A percentile compares a stretch with the other conserved stretches of the same genome.
Conservation (phyloP, 2,329 filamentous ascomycete species). For the Epicoccum nigrum region DNA sequence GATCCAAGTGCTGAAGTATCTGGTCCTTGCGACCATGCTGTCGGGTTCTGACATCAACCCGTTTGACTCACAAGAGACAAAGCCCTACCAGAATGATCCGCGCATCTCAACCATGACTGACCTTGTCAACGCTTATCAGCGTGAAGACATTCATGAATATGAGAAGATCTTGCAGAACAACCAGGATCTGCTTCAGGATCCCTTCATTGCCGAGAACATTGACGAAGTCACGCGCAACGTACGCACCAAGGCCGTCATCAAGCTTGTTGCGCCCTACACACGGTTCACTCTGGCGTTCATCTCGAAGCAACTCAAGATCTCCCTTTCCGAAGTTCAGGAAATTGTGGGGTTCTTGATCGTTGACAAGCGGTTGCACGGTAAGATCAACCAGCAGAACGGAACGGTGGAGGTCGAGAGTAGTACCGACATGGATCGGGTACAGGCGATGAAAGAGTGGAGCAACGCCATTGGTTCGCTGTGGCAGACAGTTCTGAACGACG, state of each 20-base stretch:
- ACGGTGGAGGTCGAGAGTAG: constrained; percentile 79
- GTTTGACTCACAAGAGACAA: constrained; percentile 98
- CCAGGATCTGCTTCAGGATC: constrained; percentile 85
- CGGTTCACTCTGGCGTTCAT: constrained; percentile 89
- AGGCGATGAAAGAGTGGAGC: constrained; percentile 75
- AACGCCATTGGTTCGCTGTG: constrained; percentile 73
- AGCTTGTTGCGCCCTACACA: constrained; percentile 92
- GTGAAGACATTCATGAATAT: constrained; percentile 91
- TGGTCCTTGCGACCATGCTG: constrained; percentile 95
- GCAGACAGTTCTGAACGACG: constrained; percentile 74
- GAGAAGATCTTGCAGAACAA: constrained; percentile 86
- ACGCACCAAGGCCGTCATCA: constrained; percentile 93
- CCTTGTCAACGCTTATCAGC: constrained; percentile 93
- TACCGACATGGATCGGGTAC: constrained; percentile 75
- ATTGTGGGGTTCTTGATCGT: constrained; percentile 95
- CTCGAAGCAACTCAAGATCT: constrained; percentile 84
- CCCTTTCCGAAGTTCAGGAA: constrained; percentile 85
- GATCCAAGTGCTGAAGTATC: constrained; percentile 96
- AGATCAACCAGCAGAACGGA: constrained; percentile 87
- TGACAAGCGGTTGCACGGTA: constrained; percentile 83
- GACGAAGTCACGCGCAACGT: constrained; percentile 98
- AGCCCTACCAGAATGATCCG: constrained; percentile 95
- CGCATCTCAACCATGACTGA: constrained; percentile 97
- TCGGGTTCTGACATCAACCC: constrained; percentile 99
- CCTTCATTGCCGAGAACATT: constrained; percentile 98